phyloP scores from a whole-genome alignment of 306 rosid genomes.

The Vigna mungo region DNA sequence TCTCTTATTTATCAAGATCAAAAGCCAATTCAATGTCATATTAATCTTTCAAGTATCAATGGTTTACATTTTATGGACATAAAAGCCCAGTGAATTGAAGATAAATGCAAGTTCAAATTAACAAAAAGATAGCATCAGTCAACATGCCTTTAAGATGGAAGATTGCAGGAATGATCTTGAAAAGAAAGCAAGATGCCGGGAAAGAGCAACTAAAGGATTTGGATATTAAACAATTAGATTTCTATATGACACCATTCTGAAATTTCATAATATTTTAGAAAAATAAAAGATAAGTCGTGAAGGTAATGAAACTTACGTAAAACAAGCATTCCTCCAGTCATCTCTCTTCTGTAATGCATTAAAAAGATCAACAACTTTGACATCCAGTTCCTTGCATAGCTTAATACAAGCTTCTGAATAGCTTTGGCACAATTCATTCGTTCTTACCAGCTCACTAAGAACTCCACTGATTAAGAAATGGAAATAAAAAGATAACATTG shows the following conservation, averaged over 20 bases:
- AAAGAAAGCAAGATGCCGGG: constrained; percentile 19
- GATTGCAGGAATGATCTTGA: constrained; percentile 19
- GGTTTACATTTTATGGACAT: background rate
- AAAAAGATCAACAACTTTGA: constrained; percentile 81
- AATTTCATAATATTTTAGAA: constrained; percentile 16
- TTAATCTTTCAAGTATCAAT: constrained; percentile 12
- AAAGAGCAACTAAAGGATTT: constrained; percentile 28
- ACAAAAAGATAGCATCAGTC: constrained; percentile 35
- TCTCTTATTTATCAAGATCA: constrained; percentile 12
- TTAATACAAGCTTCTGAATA: constrained; percentile 86
- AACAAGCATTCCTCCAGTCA: constrained; percentile 74
- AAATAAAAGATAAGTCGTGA: constrained; percentile 13
- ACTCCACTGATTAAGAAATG: constrained; percentile 51
- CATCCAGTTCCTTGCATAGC: constrained; percentile 76
- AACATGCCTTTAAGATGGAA: constrained; percentile 24
- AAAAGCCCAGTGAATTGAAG: constrained; percentile 13
- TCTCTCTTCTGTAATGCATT: constrained; percentile 70
- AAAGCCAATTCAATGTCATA: background rate
- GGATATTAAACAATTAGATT: constrained; percentile 12
- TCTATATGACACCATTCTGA: constrained; percentile 27
- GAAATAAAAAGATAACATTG: constrained; percentile 27
- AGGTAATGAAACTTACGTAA: constrained; percentile 67
- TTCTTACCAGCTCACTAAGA: constrained; percentile 81
- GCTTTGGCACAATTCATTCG: constrained; percentile 78
- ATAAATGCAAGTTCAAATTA: background rate